Conservation (phyloP, 2,329 filamentous ascomycete genomes). For the Monosporascus cannonballus region DNA sequence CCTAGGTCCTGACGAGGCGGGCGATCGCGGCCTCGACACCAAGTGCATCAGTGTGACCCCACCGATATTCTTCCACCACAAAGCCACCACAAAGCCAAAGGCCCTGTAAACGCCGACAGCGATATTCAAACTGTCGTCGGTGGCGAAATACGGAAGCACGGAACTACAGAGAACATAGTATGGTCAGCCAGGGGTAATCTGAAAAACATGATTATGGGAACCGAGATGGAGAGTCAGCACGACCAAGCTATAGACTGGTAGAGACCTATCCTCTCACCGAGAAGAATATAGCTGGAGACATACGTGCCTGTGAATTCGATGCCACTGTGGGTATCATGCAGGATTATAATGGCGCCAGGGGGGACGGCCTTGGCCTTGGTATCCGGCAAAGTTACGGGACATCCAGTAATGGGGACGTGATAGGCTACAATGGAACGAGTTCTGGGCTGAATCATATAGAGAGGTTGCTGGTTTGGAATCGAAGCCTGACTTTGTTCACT, state of each 20-base stretch:
- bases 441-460: too few relatives aligned
- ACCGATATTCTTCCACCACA: constrained; percentile 27
- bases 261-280: not conserved
- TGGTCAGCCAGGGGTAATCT: constrained; percentile 29
- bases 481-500: too few relatives aligned
- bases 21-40: constrained; percentile 20
- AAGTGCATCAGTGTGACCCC: constrained; percentile 29
- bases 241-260: not conserved
- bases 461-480: too few relatives aligned
- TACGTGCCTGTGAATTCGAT: too few relatives aligned
- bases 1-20: constrained; percentile 5
- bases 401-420: too few relatives aligned
- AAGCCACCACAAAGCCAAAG: constrained; percentile 25
- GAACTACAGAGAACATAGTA: constrained; percentile 27
- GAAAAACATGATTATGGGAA: constrained; percentile 23
- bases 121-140: constrained; percentile 22
- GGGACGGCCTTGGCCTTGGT: too few relatives aligned
- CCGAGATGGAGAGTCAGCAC: constrained; percentile 22
- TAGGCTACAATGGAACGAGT: too few relatives aligned
- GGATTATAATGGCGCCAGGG: not conserved
- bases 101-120: constrained; percentile 20
- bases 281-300: too few relatives aligned
- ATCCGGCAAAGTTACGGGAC: too few relatives aligned
- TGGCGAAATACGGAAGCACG: constrained; percentile 20
- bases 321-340: not conserved